Base-by-base conservation (phyloP, 345 rosid genomes). In the Cardiospermum halicacabum region DNA sequence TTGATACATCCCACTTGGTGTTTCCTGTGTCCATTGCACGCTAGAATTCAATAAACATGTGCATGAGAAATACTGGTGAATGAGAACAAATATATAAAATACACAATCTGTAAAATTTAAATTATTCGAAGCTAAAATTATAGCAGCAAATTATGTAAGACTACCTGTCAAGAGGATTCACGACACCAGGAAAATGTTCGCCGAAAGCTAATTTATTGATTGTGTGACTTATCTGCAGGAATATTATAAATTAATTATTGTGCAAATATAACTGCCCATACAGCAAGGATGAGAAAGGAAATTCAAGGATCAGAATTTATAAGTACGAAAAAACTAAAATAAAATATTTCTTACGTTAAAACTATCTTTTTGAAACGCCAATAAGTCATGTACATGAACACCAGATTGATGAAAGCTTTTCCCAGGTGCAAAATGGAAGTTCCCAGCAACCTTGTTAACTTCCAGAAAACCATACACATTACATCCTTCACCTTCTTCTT, bases 381-480 rank as follows among this genome's bases (percentile, higher is more conserved):
- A 83, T 73, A 84, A 78, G 81, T 91, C 97, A 57, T 94, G 96
- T 43, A 89, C 86, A 67, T 89, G 96, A 67, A 89, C 87, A 15
- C 84, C 86, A 32, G 92, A 80, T 68, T 91, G 96, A 69, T 89
- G 96, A 80, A 94, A 91, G 85, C 99, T 94, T 81, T 94, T 94
- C 71, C 96, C 97, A 50, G 97, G 97, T 61, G 99, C 96, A 84
- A 94, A 94, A 72, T 94, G 96, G 70, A 91, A 94, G 77, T 89
- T 91, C 34, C 96, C 99, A 19, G 97, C 97, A 53, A 94, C 97
- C 75, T 91, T 94, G 65, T 89, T 91, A 60, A 91, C 96, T 77
- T 89, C 99, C 74, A 94, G 76, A 74, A 85, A 91, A 32, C 96
- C 97, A 77, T 91, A 89, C 26, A 91, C 75, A 69, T 87, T 94